Evolutionary conservation across 1,284 basidiomycete species (phyloP).

Genomic region (Termitomyces sp.): DNA sequence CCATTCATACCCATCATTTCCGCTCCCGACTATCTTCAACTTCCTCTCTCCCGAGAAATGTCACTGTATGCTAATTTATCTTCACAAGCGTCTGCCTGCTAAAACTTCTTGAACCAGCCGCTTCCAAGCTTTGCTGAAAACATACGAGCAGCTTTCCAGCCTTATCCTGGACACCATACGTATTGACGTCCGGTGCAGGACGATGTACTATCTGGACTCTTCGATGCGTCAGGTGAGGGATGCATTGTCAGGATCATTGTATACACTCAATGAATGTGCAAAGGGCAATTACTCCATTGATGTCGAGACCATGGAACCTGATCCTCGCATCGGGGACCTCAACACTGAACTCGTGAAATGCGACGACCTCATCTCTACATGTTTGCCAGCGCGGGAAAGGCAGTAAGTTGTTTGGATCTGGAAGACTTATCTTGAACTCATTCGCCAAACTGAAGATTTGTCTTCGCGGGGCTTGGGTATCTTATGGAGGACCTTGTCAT

Average conservation of each 20-base stretch:
- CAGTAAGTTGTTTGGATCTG: conserved; percentile 40
- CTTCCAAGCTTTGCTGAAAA: conserved; percentile 85
- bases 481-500: conserved; percentile 86
- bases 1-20: conserved; percentile 39
- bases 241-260: neutral
- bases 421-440: conserved; percentile 5
- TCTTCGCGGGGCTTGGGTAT: conserved; percentile 84
- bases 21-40: conserved; percentile 46
- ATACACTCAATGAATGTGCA: conserved; percentile 1
- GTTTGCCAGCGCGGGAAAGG: conserved; percentile 61
- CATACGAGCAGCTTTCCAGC: conserved; percentile 85
- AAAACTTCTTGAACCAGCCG: conserved; percentile 46
- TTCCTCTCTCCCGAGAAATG: conserved; percentile 87
- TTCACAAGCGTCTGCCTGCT: conserved; percentile 9
- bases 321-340: conserved; percentile 85
- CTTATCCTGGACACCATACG: conserved; percentile 87
- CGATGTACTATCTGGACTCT: conserved; percentile 78
- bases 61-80: conserved; percentile 54
- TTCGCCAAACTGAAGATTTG: conserved; percentile 48
- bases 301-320: conserved; percentile 84
- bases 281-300: conserved; percentile 83
- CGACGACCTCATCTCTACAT: conserved; percentile 65
- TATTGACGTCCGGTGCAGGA: conserved; percentile 83
- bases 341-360: conserved; percentile 78
- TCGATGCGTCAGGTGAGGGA: conserved; percentile 70